Conservation (phyloP, 1,284 basidiomycete genomes). For the Leucoagaricus sp. region DNA sequence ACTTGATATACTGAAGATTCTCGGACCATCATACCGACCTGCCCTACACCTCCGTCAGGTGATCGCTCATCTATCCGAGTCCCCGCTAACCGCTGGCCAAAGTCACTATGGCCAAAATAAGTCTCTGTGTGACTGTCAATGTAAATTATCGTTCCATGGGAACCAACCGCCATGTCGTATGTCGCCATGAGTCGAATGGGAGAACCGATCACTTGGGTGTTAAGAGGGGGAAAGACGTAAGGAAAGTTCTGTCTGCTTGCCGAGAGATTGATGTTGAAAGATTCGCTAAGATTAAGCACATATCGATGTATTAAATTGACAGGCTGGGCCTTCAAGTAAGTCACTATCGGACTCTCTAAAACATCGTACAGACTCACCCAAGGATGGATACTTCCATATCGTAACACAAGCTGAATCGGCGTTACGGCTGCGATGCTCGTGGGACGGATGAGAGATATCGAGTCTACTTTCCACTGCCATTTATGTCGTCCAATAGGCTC, state of each 20-base stretch:
- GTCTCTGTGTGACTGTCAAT: slow-evolving; percentile 61
- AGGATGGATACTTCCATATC: slow-evolving; percentile 60
- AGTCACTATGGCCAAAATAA: slow-evolving; percentile 44
- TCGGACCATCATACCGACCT: slow-evolving; percentile 25
- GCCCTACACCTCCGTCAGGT: slow-evolving; percentile 19
- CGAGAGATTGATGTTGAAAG: slow-evolving; percentile 28
- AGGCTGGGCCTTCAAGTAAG: slow-evolving; percentile 36
- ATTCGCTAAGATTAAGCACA: slow-evolving; percentile 45
- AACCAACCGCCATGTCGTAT: slow-evolving; percentile 54
- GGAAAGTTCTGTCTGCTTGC: slow-evolving; percentile 42
- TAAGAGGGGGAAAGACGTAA: slow-evolving; percentile 42
- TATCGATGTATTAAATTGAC: slow-evolving; percentile 68
- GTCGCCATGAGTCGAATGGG: slow-evolving; percentile 60
- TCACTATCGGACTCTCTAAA: neutral
- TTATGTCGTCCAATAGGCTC: slow-evolving; percentile 46
- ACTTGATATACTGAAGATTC: slow-evolving; percentile 45
- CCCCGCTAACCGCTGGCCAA: slow-evolving; percentile 60
- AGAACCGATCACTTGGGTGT: slow-evolving; percentile 49
- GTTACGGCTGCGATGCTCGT: slow-evolving; percentile 19
- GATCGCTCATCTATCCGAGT: slow-evolving; percentile 21
- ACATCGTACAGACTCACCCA: slow-evolving; percentile 38
- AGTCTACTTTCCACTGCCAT: slow-evolving; percentile 60
- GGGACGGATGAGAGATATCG: slow-evolving; percentile 37
- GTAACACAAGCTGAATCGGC: slow-evolving; percentile 48
- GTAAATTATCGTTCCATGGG: slow-evolving; percentile 65